Percentiles rank a stretch among this genome's conserved stretches.
Conservation (phyloP, 306 rosid species). For the Ammopiptanthus mongolicus region DNA sequence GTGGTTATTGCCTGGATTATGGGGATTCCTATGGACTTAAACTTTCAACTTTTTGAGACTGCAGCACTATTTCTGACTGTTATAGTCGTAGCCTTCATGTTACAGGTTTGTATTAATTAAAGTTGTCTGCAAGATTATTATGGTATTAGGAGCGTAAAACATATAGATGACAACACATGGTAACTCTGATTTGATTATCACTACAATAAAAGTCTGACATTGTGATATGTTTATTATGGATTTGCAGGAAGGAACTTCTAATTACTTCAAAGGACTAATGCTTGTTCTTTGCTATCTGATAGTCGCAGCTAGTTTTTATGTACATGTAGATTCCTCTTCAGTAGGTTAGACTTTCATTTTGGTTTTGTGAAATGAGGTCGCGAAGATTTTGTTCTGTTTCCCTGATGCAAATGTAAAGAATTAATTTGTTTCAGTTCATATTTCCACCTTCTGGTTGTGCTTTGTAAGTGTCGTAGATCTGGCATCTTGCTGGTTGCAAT, state of each 20-base stretch:
- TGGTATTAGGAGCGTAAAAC: background rate
- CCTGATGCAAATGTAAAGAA: background rate
- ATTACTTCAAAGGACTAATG: conserved; percentile 79
- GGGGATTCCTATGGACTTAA: conserved; percentile 69
- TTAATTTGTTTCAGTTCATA: background rate
- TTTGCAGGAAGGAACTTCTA: conserved; percentile 80
- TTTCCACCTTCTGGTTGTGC: background rate
- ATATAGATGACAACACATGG: background rate
- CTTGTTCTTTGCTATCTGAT: conserved; percentile 78
- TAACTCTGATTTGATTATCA: background rate
- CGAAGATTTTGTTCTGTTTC: background rate
- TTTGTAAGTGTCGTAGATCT: background rate
- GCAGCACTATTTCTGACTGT: conserved; percentile 65
- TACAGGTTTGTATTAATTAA: conserved; percentile 59
- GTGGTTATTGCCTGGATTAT: conserved; percentile 73
- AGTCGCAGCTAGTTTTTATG: conserved; percentile 78
- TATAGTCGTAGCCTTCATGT: conserved; percentile 67
- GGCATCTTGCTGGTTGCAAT: background rate
- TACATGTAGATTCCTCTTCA: conserved; percentile 53
- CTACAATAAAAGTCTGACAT: background rate
- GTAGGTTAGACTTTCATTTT: conserved; percentile 17
- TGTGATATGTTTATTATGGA: conserved; percentile 5
- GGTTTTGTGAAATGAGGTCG: background rate
- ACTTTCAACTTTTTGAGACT: conserved; percentile 84
- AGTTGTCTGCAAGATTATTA: background rate